These are phyloP conservation scores for Ceratocystis huliohia DNA, from an alignment of 2,329 filamentous ascomycete genomes.

Conservation along the genomic window DNA sequence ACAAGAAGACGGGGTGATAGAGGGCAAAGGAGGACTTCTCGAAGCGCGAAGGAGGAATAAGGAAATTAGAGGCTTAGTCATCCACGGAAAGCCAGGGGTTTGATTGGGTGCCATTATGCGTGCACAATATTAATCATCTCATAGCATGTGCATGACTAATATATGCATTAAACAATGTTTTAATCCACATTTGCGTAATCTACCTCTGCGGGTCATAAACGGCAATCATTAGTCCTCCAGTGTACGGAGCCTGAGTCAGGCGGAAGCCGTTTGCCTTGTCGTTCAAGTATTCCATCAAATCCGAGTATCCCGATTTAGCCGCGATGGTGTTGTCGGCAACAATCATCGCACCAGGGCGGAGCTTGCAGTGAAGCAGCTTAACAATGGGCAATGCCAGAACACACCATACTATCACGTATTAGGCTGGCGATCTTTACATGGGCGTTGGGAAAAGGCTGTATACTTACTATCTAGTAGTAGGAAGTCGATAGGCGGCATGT, in stretches of 20 bases:
- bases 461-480: constrained; percentile 48
- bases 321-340: constrained; percentile 38
- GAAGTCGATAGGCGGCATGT: constrained; percentile 41
- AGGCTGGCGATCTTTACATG: neutral
- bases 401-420: no score
- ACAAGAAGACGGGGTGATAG: neutral
- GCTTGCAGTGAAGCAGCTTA: constrained; percentile 33
- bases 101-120: no score
- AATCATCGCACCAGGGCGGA: constrained; percentile 37
- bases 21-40: neutral
- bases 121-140: no score
- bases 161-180: no score
- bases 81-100: no score
- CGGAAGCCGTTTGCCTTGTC: constrained; percentile 37
- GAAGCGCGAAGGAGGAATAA: neutral
- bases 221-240: no score
- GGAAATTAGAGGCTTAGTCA: no score
- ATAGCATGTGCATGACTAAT: no score
- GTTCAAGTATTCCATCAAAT: constrained; percentile 36
- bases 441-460: neutral
- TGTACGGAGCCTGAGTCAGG: no score
- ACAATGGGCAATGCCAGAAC: constrained; percentile 40
- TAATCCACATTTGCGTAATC: no score
- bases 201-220: no score
- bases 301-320: constrained; percentile 31